These are phyloP conservation scores for Rhodotorula sphaerocarpa DNA, from an alignment of 768 basidiomycete genomes.

Conservation along the genomic window DNA sequence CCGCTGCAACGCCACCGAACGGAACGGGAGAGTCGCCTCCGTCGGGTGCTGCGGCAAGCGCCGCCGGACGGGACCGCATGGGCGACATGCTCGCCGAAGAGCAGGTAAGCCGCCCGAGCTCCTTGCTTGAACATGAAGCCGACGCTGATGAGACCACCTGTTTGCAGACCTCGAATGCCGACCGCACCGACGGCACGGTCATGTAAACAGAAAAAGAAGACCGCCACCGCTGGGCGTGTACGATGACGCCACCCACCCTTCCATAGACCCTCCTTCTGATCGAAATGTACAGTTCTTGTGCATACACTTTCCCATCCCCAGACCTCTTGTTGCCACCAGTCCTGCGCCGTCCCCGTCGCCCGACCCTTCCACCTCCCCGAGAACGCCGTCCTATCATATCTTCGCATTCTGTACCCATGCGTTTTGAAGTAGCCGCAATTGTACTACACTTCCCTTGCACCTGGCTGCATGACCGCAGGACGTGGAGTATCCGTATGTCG, in stretches of 20 bases:
- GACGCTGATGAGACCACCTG: neutral
- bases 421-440: no score
- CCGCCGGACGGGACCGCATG: conserved; percentile 7
- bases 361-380: no score
- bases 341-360: no score
- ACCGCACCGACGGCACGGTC: neutral
- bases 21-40: neutral
- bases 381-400: neutral
- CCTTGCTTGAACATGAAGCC: no score
- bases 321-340: neutral
- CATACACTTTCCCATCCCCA: neutral
- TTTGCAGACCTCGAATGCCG: conserved; percentile 2
- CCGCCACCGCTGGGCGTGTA: no score
- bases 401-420: no score
- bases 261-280: neutral
- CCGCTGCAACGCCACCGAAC: neutral
- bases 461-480: no score
- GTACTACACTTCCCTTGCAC: no score
- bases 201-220: no score
- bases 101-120: conserved; percentile 5
- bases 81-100: conserved; percentile 36
- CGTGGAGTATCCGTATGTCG: no score
- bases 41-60: neutral
- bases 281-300: neutral
- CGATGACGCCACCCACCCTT: neutral